Percentiles rank a stretch among this genome's conserved stretches.
Evolutionary conservation across 2,329 filamentous ascomycete species (phyloP).

Genomic region (Plenodomus tracheiphilus): DNA sequence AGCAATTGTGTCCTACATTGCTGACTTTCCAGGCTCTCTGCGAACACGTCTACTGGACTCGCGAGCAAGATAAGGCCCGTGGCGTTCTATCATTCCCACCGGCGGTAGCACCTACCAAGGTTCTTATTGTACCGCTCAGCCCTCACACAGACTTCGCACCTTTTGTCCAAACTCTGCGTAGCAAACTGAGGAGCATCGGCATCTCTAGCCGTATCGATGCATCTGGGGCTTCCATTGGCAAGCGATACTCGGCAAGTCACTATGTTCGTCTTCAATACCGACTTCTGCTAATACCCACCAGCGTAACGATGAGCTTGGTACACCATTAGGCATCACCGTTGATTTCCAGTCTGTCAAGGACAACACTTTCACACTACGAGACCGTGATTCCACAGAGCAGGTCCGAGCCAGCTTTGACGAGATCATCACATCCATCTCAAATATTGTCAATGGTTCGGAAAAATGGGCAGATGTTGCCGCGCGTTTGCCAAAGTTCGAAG

Average conservation of each 20-base stretch:
- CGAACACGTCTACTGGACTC: constrained; percentile 95
- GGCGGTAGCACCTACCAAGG: constrained; percentile 88
- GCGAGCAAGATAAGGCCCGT: constrained; percentile 80
- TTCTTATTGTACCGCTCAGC: constrained; percentile 87
- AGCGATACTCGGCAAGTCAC: constrained; percentile 65
- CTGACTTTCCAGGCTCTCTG: constrained; percentile 73
- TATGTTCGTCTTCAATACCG: background rate
- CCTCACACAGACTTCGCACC: constrained; percentile 79
- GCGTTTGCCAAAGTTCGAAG: constrained; percentile 80
- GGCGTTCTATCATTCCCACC: constrained; percentile 77
- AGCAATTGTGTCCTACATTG: background rate
- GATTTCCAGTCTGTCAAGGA: constrained; percentile 95
- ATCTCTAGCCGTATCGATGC: constrained; percentile 87
- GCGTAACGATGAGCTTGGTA: constrained; percentile 94
- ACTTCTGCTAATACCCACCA: constrained; percentile 23
- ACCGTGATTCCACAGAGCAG: constrained; percentile 85
- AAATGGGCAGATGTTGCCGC: constrained; percentile 72
- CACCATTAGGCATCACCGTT: constrained; percentile 88
- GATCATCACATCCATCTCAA: constrained; percentile 74
- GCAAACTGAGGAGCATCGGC: constrained; percentile 73
- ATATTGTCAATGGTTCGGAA: constrained; percentile 64
- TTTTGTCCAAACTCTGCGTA: constrained; percentile 71
- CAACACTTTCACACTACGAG: constrained; percentile 81
- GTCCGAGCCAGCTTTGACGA: constrained; percentile 81
- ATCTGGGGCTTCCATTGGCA: constrained; percentile 89